phyloP scores from a whole-genome alignment of 768 basidiomycete genomes.

The Tremella fuciformis region DNA sequence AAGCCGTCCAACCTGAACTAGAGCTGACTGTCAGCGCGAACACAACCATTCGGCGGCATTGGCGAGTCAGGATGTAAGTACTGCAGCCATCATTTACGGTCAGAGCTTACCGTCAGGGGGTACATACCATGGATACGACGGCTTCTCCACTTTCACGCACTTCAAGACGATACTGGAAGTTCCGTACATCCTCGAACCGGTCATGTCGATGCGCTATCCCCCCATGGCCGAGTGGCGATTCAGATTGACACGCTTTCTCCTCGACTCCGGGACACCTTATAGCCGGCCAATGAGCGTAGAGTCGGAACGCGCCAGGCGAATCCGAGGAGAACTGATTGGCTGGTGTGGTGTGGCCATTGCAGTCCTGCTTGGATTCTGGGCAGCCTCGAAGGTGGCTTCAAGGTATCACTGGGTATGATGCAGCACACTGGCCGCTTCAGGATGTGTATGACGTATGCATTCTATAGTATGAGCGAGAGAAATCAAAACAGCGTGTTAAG shows the following conservation, averaged over 20 bases:
- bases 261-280: conserved; percentile 14
- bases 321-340: not conserved
- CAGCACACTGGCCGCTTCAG: no score
- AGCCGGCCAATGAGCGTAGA: conserved; percentile 28
- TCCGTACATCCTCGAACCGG: conserved; percentile 35
- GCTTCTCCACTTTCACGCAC: conserved; percentile 48
- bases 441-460: no score
- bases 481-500: no score
- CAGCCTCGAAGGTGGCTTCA: not conserved
- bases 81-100: not conserved
- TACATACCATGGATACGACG: conserved; percentile 45
- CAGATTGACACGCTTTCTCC: conserved; percentile 18
- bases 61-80: conserved; percentile 50
- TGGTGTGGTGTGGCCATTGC: not conserved
- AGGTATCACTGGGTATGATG: no score
- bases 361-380: not conserved
- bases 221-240: conserved; percentile 17
- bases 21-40: conserved; percentile 17
- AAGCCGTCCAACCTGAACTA: not conserved
- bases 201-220: conserved; percentile 48
- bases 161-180: conserved; percentile 19
- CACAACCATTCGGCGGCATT: conserved; percentile 50
- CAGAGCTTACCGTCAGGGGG: conserved; percentile 28
- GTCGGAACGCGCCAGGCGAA: conserved; percentile 15
- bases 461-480: no score